Evolutionary conservation across 192 early-diverging fungal species (phyloP).

Genomic region (Chytriomyces sp.): DNA sequence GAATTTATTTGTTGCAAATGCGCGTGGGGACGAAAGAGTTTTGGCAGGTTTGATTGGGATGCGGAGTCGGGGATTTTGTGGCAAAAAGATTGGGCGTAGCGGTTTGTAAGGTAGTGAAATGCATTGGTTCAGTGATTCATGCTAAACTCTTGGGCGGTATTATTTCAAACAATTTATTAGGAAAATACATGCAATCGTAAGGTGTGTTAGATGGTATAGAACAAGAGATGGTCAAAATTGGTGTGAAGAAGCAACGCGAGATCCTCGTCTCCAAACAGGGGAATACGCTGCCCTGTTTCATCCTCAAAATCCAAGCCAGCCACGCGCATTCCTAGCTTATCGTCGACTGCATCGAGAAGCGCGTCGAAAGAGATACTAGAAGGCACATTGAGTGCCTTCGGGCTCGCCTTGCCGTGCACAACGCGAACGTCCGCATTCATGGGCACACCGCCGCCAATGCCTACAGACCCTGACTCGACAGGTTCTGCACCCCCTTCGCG

Average conservation of each 20-base stretch:
- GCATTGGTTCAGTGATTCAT: neutral
- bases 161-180: neutral
- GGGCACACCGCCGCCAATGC: neutral
- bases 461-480: neutral
- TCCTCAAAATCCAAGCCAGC: constrained; percentile 39
- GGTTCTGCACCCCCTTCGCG: neutral
- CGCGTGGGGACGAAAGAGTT: neutral
- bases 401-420: constrained; percentile 17
- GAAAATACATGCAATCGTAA: neutral
- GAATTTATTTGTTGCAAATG: neutral
- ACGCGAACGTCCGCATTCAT: constrained; percentile 24
- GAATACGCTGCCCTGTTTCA: constrained; percentile 32
- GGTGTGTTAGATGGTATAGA: constrained; percentile 19
- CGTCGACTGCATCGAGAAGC: constrained; percentile 36
- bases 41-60: neutral
- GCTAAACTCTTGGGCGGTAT: too few species aligned
- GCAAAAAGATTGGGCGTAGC: neutral
- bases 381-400: too few species aligned
- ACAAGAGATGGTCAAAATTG: constrained; percentile 18
- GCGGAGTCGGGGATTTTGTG: neutral
- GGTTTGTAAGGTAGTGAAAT: neutral
- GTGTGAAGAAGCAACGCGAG: constrained; percentile 34
- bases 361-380: constrained; percentile 23
- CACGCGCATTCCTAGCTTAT: neutral
- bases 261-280: constrained; percentile 38